A percentile compares a stretch with the other conserved stretches of the same genome.
These are phyloP conservation scores for Candida verbasci DNA, from an alignment of 805 yeast genomes.

Conservation along the genomic window DNA sequence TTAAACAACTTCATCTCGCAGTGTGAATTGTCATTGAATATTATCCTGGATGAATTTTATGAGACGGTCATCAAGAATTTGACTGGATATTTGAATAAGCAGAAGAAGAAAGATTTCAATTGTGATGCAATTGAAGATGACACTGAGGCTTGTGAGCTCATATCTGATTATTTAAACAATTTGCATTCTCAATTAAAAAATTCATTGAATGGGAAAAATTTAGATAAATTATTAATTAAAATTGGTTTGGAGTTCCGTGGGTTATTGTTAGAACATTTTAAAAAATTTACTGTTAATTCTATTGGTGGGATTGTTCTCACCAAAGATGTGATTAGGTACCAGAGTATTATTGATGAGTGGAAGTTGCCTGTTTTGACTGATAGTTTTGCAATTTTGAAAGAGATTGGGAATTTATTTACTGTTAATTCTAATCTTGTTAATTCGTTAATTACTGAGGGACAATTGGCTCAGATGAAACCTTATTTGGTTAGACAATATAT, in stretches of 20 bases:
- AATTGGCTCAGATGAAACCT: slow-evolving; percentile 61
- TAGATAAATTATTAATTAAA: slow-evolving; percentile 46
- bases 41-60: slow-evolving; percentile 56
- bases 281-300: slow-evolving; percentile 69
- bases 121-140: slow-evolving; percentile 50
- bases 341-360: slow-evolving; percentile 66
- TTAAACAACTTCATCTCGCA: slow-evolving; percentile 58
- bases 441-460: slow-evolving; percentile 79
- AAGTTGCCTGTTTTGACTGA: slow-evolving; percentile 54
- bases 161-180: slow-evolving; percentile 48
- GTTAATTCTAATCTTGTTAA: slow-evolving; percentile 77
- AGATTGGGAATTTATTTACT: slow-evolving; percentile 77
- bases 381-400: slow-evolving; percentile 67
- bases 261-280: slow-evolving; percentile 65
- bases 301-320: slow-evolving; percentile 81
- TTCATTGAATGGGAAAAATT: slow-evolving; percentile 40
- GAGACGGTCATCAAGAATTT: slow-evolving; percentile 51
- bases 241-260: slow-evolving; percentile 58
- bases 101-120: slow-evolving; percentile 68
- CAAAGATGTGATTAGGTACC: slow-evolving; percentile 76
- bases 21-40: slow-evolving; percentile 63
- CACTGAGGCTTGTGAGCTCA: slow-evolving; percentile 65
- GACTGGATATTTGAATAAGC: slow-evolving; percentile 47
- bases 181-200: slow-evolving; percentile 35
- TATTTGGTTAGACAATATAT: slow-evolving; percentile 61